A percentile compares a stretch with the other conserved stretches of the same genome.
Evolutionary conservation across 139 green algal genomes (phyloP).

Genomic region (Nannochloris sp.): DNA sequence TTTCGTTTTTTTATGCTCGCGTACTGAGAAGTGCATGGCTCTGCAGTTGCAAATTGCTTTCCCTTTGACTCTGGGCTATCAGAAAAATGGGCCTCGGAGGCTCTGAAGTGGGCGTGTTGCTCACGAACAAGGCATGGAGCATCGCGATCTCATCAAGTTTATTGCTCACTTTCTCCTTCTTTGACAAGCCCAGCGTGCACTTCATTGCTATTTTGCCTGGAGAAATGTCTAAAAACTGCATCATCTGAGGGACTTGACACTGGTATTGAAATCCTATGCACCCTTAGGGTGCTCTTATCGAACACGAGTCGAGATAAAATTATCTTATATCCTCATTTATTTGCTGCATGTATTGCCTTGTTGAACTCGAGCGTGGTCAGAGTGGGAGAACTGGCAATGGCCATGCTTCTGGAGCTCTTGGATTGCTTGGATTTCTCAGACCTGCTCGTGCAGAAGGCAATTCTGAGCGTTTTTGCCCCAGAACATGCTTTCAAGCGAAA

Average conservation of each 20-base stretch:
- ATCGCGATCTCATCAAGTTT: conserved; percentile 67
- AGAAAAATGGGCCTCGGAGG: conserved; percentile 64
- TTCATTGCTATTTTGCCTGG: conserved; percentile 62
- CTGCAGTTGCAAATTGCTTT: conserved; percentile 22
- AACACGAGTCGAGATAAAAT: conserved; percentile 46
- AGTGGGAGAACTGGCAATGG: conserved; percentile 52
- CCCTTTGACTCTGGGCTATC: conserved; percentile 46
- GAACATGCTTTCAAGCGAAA: neutral
- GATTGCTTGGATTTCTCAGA: conserved; percentile 45
- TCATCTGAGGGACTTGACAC: conserved; percentile 30
- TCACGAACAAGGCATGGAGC: conserved; percentile 48
- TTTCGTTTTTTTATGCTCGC: neutral
- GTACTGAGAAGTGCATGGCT: neutral
- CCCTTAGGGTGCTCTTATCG: conserved; percentile 39
- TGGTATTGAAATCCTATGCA: conserved; percentile 30
- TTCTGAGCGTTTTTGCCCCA: conserved; percentile 53
- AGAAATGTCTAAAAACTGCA: conserved; percentile 52
- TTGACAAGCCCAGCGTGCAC: conserved; percentile 49
- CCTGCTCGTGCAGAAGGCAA: conserved; percentile 53
- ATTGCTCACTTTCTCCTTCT: conserved; percentile 58
- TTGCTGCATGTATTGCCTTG: conserved; percentile 61
- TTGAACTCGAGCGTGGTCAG: conserved; percentile 59
- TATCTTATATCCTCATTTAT: conserved; percentile 77
- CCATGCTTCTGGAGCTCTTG: conserved; percentile 52
- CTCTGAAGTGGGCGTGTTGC: conserved; percentile 67